Base-by-base conservation (phyloP, 2,329 filamentous ascomycete genomes). In the Magnaporthiopsis rhizophila region DNA sequence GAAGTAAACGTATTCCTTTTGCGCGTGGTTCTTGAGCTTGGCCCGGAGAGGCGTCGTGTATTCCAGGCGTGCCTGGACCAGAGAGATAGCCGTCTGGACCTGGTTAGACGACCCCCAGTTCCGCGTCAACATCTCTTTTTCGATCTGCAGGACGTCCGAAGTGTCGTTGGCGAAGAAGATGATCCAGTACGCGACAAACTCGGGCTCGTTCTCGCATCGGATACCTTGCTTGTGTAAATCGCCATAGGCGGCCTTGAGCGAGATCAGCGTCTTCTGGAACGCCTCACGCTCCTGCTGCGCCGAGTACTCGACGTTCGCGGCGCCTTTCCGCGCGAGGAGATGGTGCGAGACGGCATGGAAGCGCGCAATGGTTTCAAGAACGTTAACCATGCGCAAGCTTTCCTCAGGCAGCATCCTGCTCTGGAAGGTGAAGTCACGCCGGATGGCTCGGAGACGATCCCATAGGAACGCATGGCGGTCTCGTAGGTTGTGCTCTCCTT, bases 261-360 rank as follows among this genome's bases (percentile, higher is more conserved):
- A 89, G 18, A 89, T 77, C 4, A 90, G 76, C 0, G 86, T 82
- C 69, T 89, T 88, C 53, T 84, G 83, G 21, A 90, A 78, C 70
- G 89, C 87, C 71, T 89, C 87, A 30, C 86, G 77, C 72, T 90
- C 87, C 70, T 89, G 87, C 67, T 87, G 86, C 69, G 87, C 84
- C 5, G 85, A 85, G 69, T 88, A 89, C 65, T 85, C 84, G 38
- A 86, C 82, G 0, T 82, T 79, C 0, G 81, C 79, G 60, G 84
- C 80, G 12, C 81, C 84, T 24, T 81, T 78, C 64, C 80, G 79
- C 0, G 85, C 86, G 62, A 89, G 78, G 58, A 88, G 79, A 71
- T 90, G 87, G 8, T 89, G 76, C 7, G 86, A 80, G 7, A 84
- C 84, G 57, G 87, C 86, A 71, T 90, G 87, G 65, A 89, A 89